These are phyloP conservation scores for Crassisporium funariophilum DNA, from an alignment of 768 basidiomycete genomes.

Conservation along the genomic window DNA sequence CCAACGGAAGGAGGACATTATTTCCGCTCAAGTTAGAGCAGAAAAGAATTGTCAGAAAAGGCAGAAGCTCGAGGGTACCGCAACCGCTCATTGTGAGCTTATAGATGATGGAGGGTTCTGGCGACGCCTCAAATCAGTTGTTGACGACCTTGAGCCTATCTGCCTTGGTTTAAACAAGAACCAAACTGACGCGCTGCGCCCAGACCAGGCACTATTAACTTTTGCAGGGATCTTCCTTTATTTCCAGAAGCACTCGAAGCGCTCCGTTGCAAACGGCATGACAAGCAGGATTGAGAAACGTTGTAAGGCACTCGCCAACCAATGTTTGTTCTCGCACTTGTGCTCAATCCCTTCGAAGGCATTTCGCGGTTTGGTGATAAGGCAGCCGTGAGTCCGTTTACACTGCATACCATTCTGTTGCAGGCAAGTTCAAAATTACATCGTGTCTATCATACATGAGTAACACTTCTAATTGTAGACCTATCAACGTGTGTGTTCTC, in stretches of 20 bases:
- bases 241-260: constrained; percentile 26
- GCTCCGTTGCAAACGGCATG: constrained; percentile 22
- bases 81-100: constrained; percentile 20
- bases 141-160: constrained; percentile 30
- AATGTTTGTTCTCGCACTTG: constrained; percentile 27
- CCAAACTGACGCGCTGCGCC: constrained; percentile 23
- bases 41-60: constrained; percentile 25
- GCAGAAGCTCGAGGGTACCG: constrained; percentile 19
- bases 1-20: constrained; percentile 16
- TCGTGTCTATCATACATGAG: neutral
- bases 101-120: constrained; percentile 22
- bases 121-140: constrained; percentile 16
- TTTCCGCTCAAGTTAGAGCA: constrained; percentile 28
- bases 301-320: constrained; percentile 31
- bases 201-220: constrained; percentile 28
- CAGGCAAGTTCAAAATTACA: constrained; percentile 19
- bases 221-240: constrained; percentile 28
- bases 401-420: constrained; percentile 20
- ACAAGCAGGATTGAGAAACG: constrained; percentile 26
- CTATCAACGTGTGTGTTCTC: constrained; percentile 14
- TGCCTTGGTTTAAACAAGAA: constrained; percentile 28
- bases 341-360: constrained; percentile 31
- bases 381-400: constrained; percentile 25
- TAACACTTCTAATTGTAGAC: constrained; percentile 10
- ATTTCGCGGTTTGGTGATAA: constrained; percentile 29